Evolutionary conservation across 345 rosid genomes (phyloP).

Genomic region (Fremontodendron californicum): DNA sequence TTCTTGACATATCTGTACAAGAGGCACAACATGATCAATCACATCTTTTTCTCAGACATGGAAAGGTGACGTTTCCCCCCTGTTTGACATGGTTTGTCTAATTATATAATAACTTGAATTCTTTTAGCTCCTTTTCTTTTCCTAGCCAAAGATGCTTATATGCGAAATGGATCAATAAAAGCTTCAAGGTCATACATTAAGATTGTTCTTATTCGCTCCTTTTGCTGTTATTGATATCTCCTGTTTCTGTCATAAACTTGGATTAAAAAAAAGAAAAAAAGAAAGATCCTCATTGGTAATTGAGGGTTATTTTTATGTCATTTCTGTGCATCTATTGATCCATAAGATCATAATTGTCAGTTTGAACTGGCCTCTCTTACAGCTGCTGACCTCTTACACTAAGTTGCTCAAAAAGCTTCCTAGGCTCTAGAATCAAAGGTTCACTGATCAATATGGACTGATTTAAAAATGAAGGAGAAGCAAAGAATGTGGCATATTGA

Average conservation of each 20-base stretch:
- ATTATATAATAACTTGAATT: neutral
- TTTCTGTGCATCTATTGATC: neutral
- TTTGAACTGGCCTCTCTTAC: neutral
- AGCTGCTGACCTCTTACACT: neutral
- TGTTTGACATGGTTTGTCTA: constrained; percentile 6
- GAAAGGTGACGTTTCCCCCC: constrained; percentile 53
- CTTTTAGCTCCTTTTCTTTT: neutral
- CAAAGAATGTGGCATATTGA: neutral
- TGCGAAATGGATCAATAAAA: neutral
- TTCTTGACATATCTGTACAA: constrained; percentile 94
- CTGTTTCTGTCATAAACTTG: neutral
- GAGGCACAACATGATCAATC: constrained; percentile 86
- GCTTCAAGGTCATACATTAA: neutral
- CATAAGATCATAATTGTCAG: neutral
- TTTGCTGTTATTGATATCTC: neutral
- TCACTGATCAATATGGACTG: neutral
- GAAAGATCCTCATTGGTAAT: neutral
- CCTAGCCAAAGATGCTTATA: neutral
- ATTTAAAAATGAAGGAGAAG: neutral
- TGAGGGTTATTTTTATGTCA: neutral
- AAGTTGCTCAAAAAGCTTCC: neutral
- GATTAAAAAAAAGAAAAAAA: too few species aligned
- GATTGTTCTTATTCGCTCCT: neutral
- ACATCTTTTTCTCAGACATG: constrained; percentile 92
- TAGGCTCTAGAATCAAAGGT: neutral